Percentiles rank a stretch among this genome's conserved stretches.
Evolutionary conservation across 257 asterid species (phyloP).

Genomic region (Solanum boliviense): DNA sequence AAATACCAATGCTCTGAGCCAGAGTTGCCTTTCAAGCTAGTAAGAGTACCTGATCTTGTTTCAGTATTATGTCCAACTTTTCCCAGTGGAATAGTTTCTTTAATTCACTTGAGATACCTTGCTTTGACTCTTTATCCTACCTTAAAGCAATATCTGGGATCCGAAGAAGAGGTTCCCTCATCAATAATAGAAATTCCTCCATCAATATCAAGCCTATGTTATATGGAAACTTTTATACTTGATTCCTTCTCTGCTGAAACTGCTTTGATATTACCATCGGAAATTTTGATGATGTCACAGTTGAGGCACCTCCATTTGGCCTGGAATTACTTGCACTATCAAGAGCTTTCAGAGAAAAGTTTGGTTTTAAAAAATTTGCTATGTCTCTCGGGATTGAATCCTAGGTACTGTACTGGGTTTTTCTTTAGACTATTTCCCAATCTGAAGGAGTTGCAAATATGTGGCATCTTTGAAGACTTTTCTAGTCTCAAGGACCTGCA

Average conservation of each 20-base stretch:
- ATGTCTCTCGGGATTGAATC: too few species aligned
- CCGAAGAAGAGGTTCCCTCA: fast-evolving
- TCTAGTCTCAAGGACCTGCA: too few species aligned
- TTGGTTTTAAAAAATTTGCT: too few species aligned
- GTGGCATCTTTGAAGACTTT: too few species aligned
- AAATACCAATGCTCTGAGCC: fast-evolving
- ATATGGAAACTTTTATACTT: neutral
- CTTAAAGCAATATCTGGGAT: fast-evolving
- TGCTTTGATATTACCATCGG: neutral
- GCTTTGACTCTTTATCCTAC: neutral
- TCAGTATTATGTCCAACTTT: neutral
- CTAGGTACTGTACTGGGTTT: too few species aligned
- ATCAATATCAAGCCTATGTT: neutral
- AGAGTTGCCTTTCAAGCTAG: neutral
- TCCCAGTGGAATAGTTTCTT: neutral
- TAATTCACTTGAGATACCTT: neutral
- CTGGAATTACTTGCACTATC: too few species aligned
- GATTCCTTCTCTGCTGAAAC: fast-evolving
- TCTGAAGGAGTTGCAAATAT: too few species aligned
- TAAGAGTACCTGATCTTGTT: constrained; percentile 1
- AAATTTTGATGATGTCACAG: too few species aligned
- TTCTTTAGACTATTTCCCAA: too few species aligned
- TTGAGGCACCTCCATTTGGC: too few species aligned
- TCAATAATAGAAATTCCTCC: neutral
- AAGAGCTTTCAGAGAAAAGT: fast-evolving